These are phyloP conservation scores for Cystofilobasidium ferigula DNA, from an alignment of 768 basidiomycete species.

Conservation along the genomic window DNA sequence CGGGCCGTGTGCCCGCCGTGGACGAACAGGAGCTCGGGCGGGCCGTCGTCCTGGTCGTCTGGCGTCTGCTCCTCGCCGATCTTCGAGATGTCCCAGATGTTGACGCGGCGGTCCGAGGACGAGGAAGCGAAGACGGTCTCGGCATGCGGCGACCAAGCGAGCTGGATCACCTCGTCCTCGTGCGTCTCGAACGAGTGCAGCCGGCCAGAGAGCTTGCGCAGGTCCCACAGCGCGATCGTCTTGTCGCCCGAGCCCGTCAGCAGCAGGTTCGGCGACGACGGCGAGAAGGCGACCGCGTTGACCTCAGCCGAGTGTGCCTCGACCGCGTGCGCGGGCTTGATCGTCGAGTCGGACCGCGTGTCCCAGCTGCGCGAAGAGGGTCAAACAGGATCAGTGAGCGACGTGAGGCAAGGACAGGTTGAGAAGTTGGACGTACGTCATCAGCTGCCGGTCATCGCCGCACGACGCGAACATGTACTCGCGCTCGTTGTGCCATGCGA, in stretches of 20 bases:
- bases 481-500: constrained; percentile 81
- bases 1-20: constrained; percentile 67
- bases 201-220: constrained; percentile 54
- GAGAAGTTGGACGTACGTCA: constrained; percentile 54
- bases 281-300: constrained; percentile 80
- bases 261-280: constrained; percentile 62
- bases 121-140: constrained; percentile 88
- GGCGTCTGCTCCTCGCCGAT: constrained; percentile 95
- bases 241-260: constrained; percentile 91
- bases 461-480: constrained; percentile 86
- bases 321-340: constrained; percentile 55
- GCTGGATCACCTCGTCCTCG: constrained; percentile 83
- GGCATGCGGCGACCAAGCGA: constrained; percentile 91
- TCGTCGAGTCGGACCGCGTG: constrained; percentile 47
- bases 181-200: constrained; percentile 88
- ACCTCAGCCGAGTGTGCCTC: constrained; percentile 88
- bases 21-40: constrained; percentile 88
- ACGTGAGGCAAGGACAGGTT: not conserved
- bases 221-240: constrained; percentile 83
- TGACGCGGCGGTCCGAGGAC: constrained; percentile 82
- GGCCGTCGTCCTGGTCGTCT: constrained; percentile 96
- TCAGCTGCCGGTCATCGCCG: constrained; percentile 85
- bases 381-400: not conserved
- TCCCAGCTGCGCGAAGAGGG: constrained; percentile 62
- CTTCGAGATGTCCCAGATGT: constrained; percentile 83